Evolutionary conservation across 805 yeast genomes (phyloP).

Genomic region (Yarrowia sp.): DNA sequence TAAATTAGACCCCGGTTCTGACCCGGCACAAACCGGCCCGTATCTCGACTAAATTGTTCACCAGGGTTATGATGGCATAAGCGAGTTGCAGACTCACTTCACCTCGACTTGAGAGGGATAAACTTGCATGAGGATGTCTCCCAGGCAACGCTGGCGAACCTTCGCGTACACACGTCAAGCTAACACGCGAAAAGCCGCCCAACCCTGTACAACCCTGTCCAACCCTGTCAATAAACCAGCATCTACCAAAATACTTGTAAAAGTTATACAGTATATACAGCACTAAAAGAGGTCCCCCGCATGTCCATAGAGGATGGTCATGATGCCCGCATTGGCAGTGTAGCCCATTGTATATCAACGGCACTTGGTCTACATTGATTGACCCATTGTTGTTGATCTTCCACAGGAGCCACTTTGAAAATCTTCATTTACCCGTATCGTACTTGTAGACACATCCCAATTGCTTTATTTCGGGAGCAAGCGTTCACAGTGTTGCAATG

Average conservation of each 20-base stretch:
- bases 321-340: not conserved
- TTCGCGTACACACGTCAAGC: not conserved
- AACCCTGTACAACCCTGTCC: no score
- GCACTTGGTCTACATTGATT: not conserved
- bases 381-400: slow-evolving; percentile 1
- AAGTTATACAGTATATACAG: no score
- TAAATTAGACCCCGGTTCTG: not conserved
- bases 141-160: not conserved
- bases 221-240: no score
- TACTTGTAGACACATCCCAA: not conserved
- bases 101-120: not conserved
- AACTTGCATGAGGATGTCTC: not conserved
- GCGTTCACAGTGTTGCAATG: not conserved
- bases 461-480: not conserved
- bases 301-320: no score
- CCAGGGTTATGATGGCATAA: not conserved
- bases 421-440: no score
- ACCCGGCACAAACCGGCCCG: not conserved
- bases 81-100: not conserved
- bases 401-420: not conserved
- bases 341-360: not conserved
- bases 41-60: not conserved
- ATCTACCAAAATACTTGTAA: no score
- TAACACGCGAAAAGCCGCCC: not conserved
- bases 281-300: no score